phyloP scores from a whole-genome alignment of 2,329 filamentous ascomycete genomes.

The Dichotomopilus funicola region DNA sequence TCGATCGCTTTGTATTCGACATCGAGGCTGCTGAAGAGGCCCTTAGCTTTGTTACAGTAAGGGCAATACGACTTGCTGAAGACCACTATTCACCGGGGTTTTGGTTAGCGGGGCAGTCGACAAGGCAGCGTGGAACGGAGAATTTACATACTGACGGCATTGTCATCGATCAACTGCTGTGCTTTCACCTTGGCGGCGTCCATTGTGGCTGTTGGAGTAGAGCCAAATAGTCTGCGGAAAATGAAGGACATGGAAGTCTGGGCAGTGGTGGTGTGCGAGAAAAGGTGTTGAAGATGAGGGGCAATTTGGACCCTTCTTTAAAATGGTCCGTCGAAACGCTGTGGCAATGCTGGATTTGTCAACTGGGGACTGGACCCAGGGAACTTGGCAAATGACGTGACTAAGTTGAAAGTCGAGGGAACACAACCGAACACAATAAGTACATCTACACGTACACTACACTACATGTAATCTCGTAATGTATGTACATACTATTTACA shows the following conservation, averaged over 20 bases:
- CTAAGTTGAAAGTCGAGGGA: background rate
- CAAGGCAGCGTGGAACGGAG: background rate
- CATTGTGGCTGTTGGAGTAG: slow-evolving; percentile 62
- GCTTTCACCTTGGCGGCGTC: slow-evolving; percentile 77
- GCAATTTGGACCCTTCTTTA: slow-evolving; percentile 12
- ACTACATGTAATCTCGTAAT: too few relatives aligned
- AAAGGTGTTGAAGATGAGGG: slow-evolving; percentile 11
- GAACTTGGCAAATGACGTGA: background rate
- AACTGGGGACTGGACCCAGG: background rate
- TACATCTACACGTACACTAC: too few relatives aligned
- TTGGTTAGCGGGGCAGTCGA: background rate
- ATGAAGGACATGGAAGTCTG: slow-evolving; percentile 51
- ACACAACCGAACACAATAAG: background rate
- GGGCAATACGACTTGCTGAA: slow-evolving; percentile 98
- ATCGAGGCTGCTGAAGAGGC: slow-evolving; percentile 59
- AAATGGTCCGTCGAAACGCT: background rate
- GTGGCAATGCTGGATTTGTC: slow-evolving; percentile 9
- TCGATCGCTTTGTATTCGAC: slow-evolving; percentile 73
- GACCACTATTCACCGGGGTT: slow-evolving; percentile 52
- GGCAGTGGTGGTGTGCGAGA: slow-evolving; percentile 9
- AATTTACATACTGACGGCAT: slow-evolving; percentile 64
- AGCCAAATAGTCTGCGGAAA: slow-evolving; percentile 63
- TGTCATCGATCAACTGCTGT: slow-evolving; percentile 80
- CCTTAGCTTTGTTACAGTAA: slow-evolving; percentile 78
- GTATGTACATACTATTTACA: too few relatives aligned